Evolutionary conservation across 1,284 basidiomycete species (phyloP).

Genomic region (Baeospora myosura): DNA sequence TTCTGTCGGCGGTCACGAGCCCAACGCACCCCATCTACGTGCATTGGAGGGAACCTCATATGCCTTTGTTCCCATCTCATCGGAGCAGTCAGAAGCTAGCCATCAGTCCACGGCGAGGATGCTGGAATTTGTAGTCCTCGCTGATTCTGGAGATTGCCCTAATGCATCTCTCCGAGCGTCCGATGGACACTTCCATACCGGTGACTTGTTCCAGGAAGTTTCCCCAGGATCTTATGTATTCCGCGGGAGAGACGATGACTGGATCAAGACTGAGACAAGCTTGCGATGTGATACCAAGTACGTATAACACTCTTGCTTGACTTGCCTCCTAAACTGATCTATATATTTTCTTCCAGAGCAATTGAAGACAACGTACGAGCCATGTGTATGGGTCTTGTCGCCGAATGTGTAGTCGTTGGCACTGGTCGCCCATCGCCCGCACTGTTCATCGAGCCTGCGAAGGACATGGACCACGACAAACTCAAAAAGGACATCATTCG

Average conservation of each 20-base stretch:
- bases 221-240: slow-evolving; percentile 45
- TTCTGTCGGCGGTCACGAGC: slow-evolving; percentile 40
- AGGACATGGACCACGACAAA: slow-evolving; percentile 35
- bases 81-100: slow-evolving; percentile 28
- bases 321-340: neutral
- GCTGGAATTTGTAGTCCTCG: slow-evolving; percentile 57
- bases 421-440: slow-evolving; percentile 62
- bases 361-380: slow-evolving; percentile 64
- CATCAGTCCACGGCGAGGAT: slow-evolving; percentile 48
- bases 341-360: slow-evolving; percentile 35
- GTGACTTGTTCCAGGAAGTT: slow-evolving; percentile 62
- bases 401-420: slow-evolving; percentile 66
- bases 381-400: slow-evolving; percentile 50
- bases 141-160: slow-evolving; percentile 61
- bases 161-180: slow-evolving; percentile 44
- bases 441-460: slow-evolving; percentile 56
- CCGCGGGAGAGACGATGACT: slow-evolving; percentile 67
- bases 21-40: slow-evolving; percentile 38
- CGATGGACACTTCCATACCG: slow-evolving; percentile 68
- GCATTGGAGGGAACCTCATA: slow-evolving; percentile 52
- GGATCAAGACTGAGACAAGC: slow-evolving; percentile 73
- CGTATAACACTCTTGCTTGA: slow-evolving; percentile 15
- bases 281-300: slow-evolving; percentile 66
- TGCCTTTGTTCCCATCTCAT: slow-evolving; percentile 46
- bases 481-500: slow-evolving; percentile 58